A percentile compares a stretch with the other conserved stretches of the same genome.
These are phyloP conservation scores for Suillus discolor DNA, from an alignment of 768 basidiomycete species.

Conservation along the genomic window DNA sequence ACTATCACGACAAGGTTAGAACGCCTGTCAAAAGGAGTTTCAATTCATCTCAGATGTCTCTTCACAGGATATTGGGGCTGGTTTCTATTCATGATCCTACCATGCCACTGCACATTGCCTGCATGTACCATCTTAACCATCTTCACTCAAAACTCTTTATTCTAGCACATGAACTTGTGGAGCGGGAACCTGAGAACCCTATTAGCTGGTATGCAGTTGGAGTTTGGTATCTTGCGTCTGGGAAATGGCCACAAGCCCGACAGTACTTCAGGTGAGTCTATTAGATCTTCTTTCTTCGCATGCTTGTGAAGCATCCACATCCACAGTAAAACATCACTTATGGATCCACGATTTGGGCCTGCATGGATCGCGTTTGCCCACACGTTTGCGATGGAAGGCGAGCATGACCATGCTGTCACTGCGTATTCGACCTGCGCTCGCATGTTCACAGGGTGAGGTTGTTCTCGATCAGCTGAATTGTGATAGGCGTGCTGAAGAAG, in stretches of 20 bases:
- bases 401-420: conserved; percentile 98
- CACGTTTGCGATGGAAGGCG: conserved; percentile 95
- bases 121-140: conserved; percentile 95
- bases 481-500: conserved; percentile 12
- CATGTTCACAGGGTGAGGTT: conserved; percentile 86
- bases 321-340: conserved; percentile 87
- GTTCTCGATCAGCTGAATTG: neutral
- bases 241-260: conserved; percentile 88
- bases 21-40: conserved; percentile 4
- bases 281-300: conserved; percentile 1
- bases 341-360: conserved; percentile 95
- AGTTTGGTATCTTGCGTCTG: conserved; percentile 89
- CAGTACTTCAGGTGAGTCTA: conserved; percentile 88
- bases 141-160: conserved; percentile 94
- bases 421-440: conserved; percentile 97
- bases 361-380: conserved; percentile 99
- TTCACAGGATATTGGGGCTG: conserved; percentile 74
- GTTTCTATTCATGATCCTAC: conserved; percentile 88
- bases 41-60: neutral
- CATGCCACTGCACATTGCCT: conserved; percentile 93
- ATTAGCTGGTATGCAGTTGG: conserved; percentile 99
- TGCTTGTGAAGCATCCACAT: conserved; percentile 10
- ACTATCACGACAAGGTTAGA: conserved; percentile 77
- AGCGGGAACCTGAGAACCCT: conserved; percentile 89
- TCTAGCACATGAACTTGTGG: conserved; percentile 94